Base-by-base conservation (phyloP, 2,329 filamentous ascomycete species). In the Rutstroemia sydowiana region DNA sequence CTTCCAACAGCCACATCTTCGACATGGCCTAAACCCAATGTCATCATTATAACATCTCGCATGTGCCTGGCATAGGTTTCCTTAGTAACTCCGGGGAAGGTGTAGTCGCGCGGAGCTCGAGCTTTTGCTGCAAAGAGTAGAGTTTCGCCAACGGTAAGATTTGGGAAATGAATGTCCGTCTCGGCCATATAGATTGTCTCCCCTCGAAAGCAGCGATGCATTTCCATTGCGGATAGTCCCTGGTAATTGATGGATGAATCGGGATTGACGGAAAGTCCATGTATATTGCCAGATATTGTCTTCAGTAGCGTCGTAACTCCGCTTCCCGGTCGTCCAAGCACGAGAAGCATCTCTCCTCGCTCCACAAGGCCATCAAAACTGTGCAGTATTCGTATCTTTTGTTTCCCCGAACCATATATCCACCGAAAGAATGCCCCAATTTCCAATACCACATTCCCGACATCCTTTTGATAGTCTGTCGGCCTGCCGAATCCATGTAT, bases 131-230 rank as follows among this genome's bases (percentile, higher is more conserved):
- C 87, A 61, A 91, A 90, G 44, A 81, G 75, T 0, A 92, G 73
- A 0, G 87, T 91, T 57, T 88, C 76, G 1, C 84, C 81, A 16
- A 91, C 85, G 0, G 82, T 87, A 13, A 92, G 70, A 13, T 85
- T 81, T 0, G 87, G 82, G 57, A 89, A 90, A 65, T 90, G 87
- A 32, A 83, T 76, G 63, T 88, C 85, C 16, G 77, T 74, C 68
- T 91, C 87, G 13, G 87, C 82, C 57, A 88, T 88, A 65, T 90
- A 90, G 9, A 87, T 72, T 1, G 82, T 73, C 67, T 81, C 82
- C 20, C 81, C 81, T 50, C 79, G 76, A 43, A 61, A 61, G 5
- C 59, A 87, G 53, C 72, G 72, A 37, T 71, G 69, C 73, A 82
- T 82, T 48, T 73, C 65, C 44, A 69, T 63, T 0, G 77, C 71